Evolutionary conservation across 73 alveolate genomes (phyloP).

Genomic region (Durusdinium trenchii): DNA sequence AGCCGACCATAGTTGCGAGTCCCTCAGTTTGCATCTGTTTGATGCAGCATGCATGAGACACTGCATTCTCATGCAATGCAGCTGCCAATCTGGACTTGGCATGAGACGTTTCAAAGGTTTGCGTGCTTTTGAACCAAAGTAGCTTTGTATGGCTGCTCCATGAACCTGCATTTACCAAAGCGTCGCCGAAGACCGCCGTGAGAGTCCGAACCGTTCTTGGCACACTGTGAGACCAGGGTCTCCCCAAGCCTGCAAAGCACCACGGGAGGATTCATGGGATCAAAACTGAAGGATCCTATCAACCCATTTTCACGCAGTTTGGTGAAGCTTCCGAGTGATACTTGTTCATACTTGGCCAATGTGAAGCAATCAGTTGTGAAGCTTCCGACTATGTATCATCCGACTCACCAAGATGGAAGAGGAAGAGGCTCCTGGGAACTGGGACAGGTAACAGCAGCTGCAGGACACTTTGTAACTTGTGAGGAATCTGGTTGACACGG

Average conservation of each 20-base stretch:
- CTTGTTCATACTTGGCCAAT: background rate
- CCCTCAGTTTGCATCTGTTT: background rate
- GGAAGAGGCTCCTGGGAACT: background rate
- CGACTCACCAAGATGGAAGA: background rate
- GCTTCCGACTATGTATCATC: background rate
- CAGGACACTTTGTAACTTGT: too few species aligned
- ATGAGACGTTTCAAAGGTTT: background rate
- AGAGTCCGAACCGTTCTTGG: background rate
- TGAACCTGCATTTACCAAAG: background rate
- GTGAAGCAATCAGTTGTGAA: background rate
- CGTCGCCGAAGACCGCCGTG: background rate
- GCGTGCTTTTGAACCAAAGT: background rate
- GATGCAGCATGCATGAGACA: background rate
- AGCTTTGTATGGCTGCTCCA: background rate
- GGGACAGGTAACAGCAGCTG: too few species aligned
- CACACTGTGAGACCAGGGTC: slow-evolving; percentile 31
- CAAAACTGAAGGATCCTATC: background rate
- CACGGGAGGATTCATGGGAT: background rate
- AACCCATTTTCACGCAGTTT: background rate
- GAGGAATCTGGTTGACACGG: too few species aligned
- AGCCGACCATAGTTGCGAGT: too few species aligned
- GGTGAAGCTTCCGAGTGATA: background rate
- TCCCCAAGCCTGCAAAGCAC: slow-evolving; percentile 1
- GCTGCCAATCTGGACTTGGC: background rate
- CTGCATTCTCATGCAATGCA: background rate